Conservation (phyloP, 2,329 filamentous ascomycete genomes). For the Epichloe gansuensis region DNA sequence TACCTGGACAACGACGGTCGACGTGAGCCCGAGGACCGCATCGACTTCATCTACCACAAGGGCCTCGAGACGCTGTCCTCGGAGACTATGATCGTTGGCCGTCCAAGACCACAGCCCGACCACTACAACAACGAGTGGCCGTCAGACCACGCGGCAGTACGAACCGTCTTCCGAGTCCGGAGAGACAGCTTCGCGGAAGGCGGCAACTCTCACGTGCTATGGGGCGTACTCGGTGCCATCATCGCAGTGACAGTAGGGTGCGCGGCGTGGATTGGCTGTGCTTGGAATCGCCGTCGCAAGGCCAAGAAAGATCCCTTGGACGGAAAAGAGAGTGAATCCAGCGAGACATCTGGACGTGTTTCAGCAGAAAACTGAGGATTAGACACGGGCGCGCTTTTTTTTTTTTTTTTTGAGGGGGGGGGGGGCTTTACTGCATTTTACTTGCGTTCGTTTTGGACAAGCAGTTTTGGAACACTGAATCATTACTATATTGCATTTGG, state of each 20-base stretch:
- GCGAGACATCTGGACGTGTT: neutral
- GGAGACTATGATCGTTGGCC: conserved; percentile 19
- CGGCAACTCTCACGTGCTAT: neutral
- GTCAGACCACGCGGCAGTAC: conserved; percentile 25
- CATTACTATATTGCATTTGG: neutral
- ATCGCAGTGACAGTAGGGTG: neutral
- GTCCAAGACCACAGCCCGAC: conserved; percentile 20
- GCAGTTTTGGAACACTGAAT: neutral
- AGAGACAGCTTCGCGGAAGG: neutral
- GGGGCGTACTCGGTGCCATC: conserved; percentile 1
- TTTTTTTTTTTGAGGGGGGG: too few species aligned
- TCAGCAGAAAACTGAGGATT: neutral
- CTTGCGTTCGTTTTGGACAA: neutral
- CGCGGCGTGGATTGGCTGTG: neutral
- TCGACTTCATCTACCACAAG: conserved; percentile 30
- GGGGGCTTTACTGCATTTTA: too few species aligned
- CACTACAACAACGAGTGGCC: conserved; percentile 28
- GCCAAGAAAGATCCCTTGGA: neutral
- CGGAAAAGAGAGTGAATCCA: neutral
- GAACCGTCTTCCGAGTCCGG: conserved; percentile 15
- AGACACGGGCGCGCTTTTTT: neutral
- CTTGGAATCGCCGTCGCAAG: neutral
- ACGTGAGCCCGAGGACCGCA: conserved; percentile 26
- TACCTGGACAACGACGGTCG: conserved; percentile 19
- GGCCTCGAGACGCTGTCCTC: conserved; percentile 22